These are phyloP conservation scores for Haematococcus lacustris DNA, from an alignment of 139 green algal genomes.

Conservation along the genomic window DNA sequence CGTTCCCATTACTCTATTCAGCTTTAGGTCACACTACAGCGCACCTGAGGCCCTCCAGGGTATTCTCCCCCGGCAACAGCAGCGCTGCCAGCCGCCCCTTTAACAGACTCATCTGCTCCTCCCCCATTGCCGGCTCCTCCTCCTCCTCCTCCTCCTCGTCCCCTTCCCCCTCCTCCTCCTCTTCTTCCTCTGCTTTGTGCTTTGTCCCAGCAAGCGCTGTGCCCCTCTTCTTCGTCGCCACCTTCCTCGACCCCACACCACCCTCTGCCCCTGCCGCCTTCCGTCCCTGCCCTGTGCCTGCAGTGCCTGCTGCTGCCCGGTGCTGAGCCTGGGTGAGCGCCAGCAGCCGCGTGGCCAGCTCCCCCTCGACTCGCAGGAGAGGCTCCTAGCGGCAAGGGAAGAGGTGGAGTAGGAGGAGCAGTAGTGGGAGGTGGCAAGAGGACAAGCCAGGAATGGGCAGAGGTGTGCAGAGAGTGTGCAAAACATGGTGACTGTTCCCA, in stretches of 20 bases:
- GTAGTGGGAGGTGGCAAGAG: too few relatives aligned
- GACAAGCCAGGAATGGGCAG: too few relatives aligned
- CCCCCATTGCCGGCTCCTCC: slow-evolving; percentile 6
- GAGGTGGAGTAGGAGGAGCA: too few relatives aligned
- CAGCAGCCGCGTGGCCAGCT: neutral
- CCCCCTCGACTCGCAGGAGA: neutral
- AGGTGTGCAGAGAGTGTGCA: too few relatives aligned
- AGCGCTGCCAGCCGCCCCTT: slow-evolving; percentile 43
- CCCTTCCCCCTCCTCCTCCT: slow-evolving; percentile 11
- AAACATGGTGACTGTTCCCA: too few relatives aligned
- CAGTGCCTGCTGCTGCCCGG: slow-evolving; percentile 5
- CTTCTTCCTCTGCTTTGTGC: neutral
- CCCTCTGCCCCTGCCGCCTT: slow-evolving; percentile 16
- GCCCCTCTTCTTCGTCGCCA: slow-evolving; percentile 11
- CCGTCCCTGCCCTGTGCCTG: slow-evolving; percentile 10
- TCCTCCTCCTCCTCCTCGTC: slow-evolving; percentile 23
- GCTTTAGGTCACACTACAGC: too few relatives aligned
- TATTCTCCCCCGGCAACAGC: slow-evolving; percentile 47
- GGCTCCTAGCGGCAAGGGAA: too few relatives aligned
- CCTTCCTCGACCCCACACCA: slow-evolving; percentile 8
- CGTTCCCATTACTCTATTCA: too few relatives aligned
- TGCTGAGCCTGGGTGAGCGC: neutral
- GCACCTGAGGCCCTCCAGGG: slow-evolving; percentile 48
- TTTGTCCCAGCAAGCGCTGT: neutral
- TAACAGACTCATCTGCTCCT: slow-evolving; percentile 25